Evolutionary conservation across 208 protist species (phyloP), one percentile per base, ranked within the genome.

Genomic region (Acanthamoeba lenticulata): DNA sequence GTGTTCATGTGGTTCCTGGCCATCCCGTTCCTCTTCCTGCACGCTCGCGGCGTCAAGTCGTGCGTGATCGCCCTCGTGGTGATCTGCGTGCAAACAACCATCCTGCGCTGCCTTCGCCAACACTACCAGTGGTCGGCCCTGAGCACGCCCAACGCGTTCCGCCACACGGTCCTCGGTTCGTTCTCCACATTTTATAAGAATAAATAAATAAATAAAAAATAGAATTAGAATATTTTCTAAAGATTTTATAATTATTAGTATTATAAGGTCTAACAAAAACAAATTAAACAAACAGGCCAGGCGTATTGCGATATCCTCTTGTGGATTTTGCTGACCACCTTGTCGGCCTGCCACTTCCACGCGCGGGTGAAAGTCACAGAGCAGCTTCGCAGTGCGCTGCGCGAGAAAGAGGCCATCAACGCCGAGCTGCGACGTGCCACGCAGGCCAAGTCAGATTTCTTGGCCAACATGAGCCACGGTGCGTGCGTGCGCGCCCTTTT

Each of bases 381-480:
- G 13, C 42, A 32, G 11, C 27, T 88, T 38, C 42, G 47, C 0
- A 44, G 24, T n/a, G 79, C 79, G 38, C 79, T 88, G 19, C 27
- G 38, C 5, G 79, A 88, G 79, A 88, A 88, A 32, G 79, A 88
- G 2, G 29, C 0, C 32, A 60, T 60, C 79, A 88, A 88, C 45
- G 4, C 6, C n/a, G 45, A 88, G 47, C 47, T 88, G 47, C 40
- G 47, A 2, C n/a, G 47, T 2, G 79, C 79, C 40, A 88, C 79
- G 32, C 42, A 52, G 42, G 79, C 79, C 79, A 88, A 88, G 36
- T 62, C 79, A 2, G 45, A 62, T 21, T 88, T 88, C 79, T 44
- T 88, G 21, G 79, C 79, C 21, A 88, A 88, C 79, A 49, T 88
- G 44, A 47, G n/a, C 29, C 79, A 88, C 79, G 79, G 69, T 79